Evolutionary conservation across 768 basidiomycete genomes (phyloP), one percentile per base, ranked within the genome.

Genomic region (Boletus subparvulus): DNA sequence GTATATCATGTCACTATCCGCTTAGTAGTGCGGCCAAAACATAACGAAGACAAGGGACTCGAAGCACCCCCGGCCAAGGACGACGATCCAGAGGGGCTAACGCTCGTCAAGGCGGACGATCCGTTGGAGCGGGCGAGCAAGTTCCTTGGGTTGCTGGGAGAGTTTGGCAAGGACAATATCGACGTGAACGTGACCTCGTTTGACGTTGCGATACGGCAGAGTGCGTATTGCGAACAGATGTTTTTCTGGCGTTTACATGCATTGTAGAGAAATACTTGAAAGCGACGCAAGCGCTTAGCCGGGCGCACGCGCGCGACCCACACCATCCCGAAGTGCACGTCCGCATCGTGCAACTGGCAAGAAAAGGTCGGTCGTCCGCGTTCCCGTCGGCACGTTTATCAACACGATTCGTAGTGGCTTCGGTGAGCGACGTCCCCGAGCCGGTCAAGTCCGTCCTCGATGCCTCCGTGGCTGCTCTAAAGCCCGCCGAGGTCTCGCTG

Each of bases 31-130:
- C 69, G 77, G 21, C 63, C 74, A 44, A 69, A 71, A 24, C 66
- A 75, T 10, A 73, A 69, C 24, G 86, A 87, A 59, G 90, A 93
- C 74, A 87, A 85, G 66, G 89, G 90, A 28, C 79, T 89, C 0
- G 87, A 89, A 42, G 69, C 75, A 1, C 68, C 69, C 6, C 67
- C 77, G 4, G 53, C 74, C 12, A 89, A 85, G 68, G 93, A 95
- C 63, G 90, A 92, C 4, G 94, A 96, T 67, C 90, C 91, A 0
- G 85, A 89, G 19, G 96, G 95, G 24, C 65, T 81, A 44, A 88
- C 90, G 65, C 75, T 94, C 6, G 73, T 94, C 33, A 71, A 76
- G 28, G 76, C 79, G 17, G 61, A 82, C 1, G 86, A 90, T 53
- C 83, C 85, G 3, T 77, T 98, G 6, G 92, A 90, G 44, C 81